Evolutionary conservation across 441 rosid genomes (phyloP), one percentile per base, ranked within the genome.

Genomic region (Adansonia rubrostipa): DNA sequence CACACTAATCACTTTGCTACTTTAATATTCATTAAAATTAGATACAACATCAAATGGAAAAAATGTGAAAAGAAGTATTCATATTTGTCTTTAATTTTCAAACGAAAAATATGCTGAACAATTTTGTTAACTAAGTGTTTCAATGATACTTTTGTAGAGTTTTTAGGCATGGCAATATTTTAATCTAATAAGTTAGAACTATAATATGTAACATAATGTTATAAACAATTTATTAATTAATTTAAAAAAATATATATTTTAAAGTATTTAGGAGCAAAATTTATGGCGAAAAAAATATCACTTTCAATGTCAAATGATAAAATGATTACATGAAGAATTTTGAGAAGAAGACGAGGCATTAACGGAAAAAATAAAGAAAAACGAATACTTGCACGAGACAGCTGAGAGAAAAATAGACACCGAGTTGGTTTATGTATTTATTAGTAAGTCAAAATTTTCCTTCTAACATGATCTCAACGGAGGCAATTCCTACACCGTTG

Each of bases 271-370:
- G 33, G 33, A 28, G 33, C 33, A 28, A 28, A 28, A 28, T 28
- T 28, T 28, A 28, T 28, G 33, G 36, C 36, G 44, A n/a, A 4
- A 11, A 71, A 62, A 33, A 3, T 20, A 19, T 47, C 74, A 5
- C 19, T 65, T 51, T 57, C 2, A 28, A 54, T 28, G 89, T 87
- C 86, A 83, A 77, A 85, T 65, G 74, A 9, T 15, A 60, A 78
- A 81, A 85, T 87, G 83, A 83, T 83, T 87, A 73, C 74, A 8
- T 11, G 48, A 0, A 77, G 82, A 81, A 80, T 63, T 80, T 36
- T 20, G 48, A 71, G 75, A 58, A 64, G 67, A 64, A 82, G 63
- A 56, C 75, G 78, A 82, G 81, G 82, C 82, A 75, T 80, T 67
- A 73, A 77, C 80, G n/a, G 44, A 17, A 28, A 2, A 10, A 53